Evolutionary conservation across 305 asterid species (phyloP), one percentile per base, ranked within the genome.

Genomic region (Solanum aculeatissimum): DNA sequence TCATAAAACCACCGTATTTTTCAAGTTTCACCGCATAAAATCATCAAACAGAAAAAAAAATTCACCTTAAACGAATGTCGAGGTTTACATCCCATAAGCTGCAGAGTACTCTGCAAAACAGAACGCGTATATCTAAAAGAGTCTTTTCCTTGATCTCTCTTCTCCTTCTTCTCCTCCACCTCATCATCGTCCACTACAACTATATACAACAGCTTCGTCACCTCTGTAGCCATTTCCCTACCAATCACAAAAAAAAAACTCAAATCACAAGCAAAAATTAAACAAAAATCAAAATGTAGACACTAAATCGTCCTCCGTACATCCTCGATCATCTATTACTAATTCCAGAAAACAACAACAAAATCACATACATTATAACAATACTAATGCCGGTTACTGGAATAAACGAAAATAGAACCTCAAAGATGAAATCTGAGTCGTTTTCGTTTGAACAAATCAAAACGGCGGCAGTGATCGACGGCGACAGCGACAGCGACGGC

Each of bases 31-130:
- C 23, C 23, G 25, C 15, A 71, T 40, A 71, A 4, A 43, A 21
- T 71, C 80, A 42, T 14, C 19, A 65, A 40, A 72, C 47, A 65
- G 32, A 13, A 42, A 47, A 8, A 40, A 74, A 53, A 32, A 81
- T 63, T 63, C 71, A 92, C 99, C 98, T 95, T 97, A 85, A 95
- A 97, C 80, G 98, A 96, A 84, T 97, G 99, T 58, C 99, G 94
- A 78, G 99, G 89, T 86, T 95, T 97, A 92, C 99, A 97, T 16
- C 99, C 99, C 91, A 97, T 97, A 88, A 95, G 94, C 84, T 95
- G 98, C 89, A 97, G 92, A 88, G 98, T 88, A 83, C 95, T 97
- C 93, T 97, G 98, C 84, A 97, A 88, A 51, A 97, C 93, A 21
- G 98, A 93, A 32, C 99, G 97, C 88, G 98, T 93, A 87, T 97